Conservation (phyloP, 331 rosid species). For the Cydonia oblonga region DNA sequence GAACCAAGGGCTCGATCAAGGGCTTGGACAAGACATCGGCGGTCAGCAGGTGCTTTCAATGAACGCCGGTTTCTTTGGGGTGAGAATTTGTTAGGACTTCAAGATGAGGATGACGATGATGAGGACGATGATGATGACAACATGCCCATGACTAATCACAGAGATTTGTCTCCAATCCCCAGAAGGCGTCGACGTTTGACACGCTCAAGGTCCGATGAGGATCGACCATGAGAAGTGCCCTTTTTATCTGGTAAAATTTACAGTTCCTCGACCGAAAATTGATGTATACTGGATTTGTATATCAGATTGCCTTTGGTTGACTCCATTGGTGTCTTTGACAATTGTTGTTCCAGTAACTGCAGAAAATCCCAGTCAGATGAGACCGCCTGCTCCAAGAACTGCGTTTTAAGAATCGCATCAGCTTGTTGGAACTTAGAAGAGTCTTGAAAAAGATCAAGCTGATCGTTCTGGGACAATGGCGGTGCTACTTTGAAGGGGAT, state of each 20-base stretch:
- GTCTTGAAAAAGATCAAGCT: not conserved
- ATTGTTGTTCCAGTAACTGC: conserved; percentile 30
- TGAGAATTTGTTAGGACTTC: conserved; percentile 67
- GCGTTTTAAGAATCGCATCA: no score
- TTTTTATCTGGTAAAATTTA: conserved; percentile 35
- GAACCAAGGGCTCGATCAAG: conserved; percentile 61
- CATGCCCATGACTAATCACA: conserved; percentile 28
- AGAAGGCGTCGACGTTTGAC: conserved; percentile 69
- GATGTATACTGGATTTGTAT: conserved; percentile 15
- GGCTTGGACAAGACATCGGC: conserved; percentile 67
- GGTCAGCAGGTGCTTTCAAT: conserved; percentile 36
- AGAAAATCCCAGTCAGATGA: conserved; percentile 4
- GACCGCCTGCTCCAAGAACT: not conserved
- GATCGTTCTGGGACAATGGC: not conserved
- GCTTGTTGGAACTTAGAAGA: not conserved
- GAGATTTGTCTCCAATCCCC: conserved; percentile 46
- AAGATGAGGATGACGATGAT: conserved; percentile 31
- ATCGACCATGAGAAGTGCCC: conserved; percentile 34
- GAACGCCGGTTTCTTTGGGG: conserved; percentile 78
- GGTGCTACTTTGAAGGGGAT: not conserved
- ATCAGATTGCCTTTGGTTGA: conserved; percentile 21
- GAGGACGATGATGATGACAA: conserved; percentile 33
- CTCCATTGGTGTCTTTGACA: conserved; percentile 27
- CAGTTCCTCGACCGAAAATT: conserved; percentile 15
- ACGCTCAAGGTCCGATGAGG: conserved; percentile 56